These are phyloP conservation scores for sweet orange (Citrus sinensis) DNA, from an alignment of 345 rosid species.

Conservation along the genomic window DNA sequence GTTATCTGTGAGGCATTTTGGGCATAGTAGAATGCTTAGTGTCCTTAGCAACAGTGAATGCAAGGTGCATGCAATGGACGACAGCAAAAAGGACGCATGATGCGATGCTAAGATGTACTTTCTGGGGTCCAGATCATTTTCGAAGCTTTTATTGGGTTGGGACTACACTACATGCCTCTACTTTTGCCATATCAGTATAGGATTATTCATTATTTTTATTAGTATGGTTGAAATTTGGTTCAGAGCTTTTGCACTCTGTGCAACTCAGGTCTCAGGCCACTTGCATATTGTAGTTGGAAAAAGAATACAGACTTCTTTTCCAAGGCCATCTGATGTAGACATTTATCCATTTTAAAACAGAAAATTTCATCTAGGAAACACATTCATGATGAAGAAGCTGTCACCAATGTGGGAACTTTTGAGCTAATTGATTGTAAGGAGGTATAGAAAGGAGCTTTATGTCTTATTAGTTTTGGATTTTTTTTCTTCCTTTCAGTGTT, in stretches of 20 bases:
- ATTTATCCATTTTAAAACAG: constrained; percentile 33
- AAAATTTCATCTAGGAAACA: constrained; percentile 28
- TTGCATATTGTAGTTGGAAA: constrained; percentile 18
- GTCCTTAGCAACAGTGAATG: background rate
- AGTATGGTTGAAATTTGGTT: background rate
- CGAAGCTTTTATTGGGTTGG: background rate
- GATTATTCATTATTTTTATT: background rate
- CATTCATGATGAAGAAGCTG: constrained; percentile 32
- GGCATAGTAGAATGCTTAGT: background rate
- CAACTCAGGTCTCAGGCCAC: background rate
- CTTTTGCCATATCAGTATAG: background rate
- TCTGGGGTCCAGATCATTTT: constrained; percentile 3
- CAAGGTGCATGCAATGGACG: constrained; percentile 6
- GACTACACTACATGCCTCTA: background rate
- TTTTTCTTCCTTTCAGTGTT: constrained; percentile 3
- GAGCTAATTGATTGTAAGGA: constrained; percentile 37
- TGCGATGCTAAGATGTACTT: background rate
- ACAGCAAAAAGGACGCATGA: background rate
- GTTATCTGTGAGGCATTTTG: background rate
- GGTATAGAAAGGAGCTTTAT: constrained; percentile 23
- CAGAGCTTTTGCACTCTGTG: constrained; percentile 5
- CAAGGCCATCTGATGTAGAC: constrained; percentile 29
- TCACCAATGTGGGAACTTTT: constrained; percentile 31
- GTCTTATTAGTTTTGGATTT: constrained; percentile 17
- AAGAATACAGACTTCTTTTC: constrained; percentile 15